phyloP scores from a whole-genome alignment of 257 asterid genomes.

The Anisodus tanguticus region DNA sequence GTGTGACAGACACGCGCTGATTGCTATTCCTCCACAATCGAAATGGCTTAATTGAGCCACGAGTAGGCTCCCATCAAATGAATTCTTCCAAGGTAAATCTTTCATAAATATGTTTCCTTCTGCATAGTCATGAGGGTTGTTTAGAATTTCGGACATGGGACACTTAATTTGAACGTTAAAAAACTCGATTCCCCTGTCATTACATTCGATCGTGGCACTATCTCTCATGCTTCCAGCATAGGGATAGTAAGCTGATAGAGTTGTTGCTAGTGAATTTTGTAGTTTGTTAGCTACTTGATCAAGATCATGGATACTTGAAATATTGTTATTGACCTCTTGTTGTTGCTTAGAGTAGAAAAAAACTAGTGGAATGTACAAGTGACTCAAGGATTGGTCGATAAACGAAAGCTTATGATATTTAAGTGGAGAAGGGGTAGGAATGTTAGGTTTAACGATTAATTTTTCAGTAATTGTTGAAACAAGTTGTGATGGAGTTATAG shows the following conservation, averaged over 20 bases:
- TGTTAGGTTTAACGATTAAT: not conserved
- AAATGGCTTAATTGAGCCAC: conserved; percentile 23
- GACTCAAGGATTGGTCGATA: conserved; percentile 23
- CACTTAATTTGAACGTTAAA: not conserved
- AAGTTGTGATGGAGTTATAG: conserved; percentile 19
- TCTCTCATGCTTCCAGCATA: conserved; percentile 24
- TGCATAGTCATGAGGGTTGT: conserved; percentile 27
- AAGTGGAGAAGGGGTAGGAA: conserved; percentile 7
- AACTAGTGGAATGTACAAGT: conserved; percentile 26
- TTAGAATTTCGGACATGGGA: not conserved
- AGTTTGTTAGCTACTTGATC: conserved; percentile 1
- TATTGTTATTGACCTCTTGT: not conserved
- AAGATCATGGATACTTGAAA: not conserved
- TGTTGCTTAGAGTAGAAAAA: conserved; percentile 27
- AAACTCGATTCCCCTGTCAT: conserved; percentile 1
- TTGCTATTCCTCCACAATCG: conserved; percentile 28
- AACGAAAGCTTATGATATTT: conserved; percentile 20
- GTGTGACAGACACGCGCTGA: conserved; percentile 22
- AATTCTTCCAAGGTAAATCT: conserved; percentile 24
- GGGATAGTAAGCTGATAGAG: conserved; percentile 21
- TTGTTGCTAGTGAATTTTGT: conserved; percentile 23
- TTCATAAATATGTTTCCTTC: conserved; percentile 9
- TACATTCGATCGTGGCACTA: conserved; percentile 2
- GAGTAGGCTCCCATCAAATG: conserved; percentile 14
- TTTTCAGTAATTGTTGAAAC: conserved; percentile 25